A percentile compares a stretch with the other conserved stretches of the same genome.
Conservation (phyloP, 495 filamentous ascomycete genomes). For the Aspergillus steynii region DNA sequence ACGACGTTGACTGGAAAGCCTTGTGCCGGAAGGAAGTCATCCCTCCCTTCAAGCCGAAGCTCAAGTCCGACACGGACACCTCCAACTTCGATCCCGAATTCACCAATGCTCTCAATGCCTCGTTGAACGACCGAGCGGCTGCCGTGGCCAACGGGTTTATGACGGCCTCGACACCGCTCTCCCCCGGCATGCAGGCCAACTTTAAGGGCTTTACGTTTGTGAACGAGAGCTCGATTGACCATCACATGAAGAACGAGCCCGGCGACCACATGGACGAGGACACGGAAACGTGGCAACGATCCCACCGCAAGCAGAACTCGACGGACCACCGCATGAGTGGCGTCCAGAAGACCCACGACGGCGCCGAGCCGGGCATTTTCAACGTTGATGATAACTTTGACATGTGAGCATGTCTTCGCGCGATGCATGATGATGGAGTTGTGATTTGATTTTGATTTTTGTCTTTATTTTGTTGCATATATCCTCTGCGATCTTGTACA, state of each 20-base stretch:
- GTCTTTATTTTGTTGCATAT: slow-evolving; percentile 27
- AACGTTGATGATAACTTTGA: slow-evolving; percentile 72
- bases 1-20: slow-evolving; percentile 87
- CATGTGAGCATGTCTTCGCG: slow-evolving; percentile 47
- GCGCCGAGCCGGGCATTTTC: slow-evolving; percentile 68
- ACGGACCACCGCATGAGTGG: slow-evolving; percentile 70
- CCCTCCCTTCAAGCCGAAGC: slow-evolving; percentile 96
- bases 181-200: slow-evolving; percentile 93
- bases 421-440: slow-evolving; percentile 47
- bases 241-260: slow-evolving; percentile 70
- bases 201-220: slow-evolving; percentile 99
- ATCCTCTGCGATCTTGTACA: slow-evolving; percentile 35
- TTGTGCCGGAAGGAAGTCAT: slow-evolving; percentile 86
- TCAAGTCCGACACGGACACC: slow-evolving; percentile 92
- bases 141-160: slow-evolving; percentile 74
- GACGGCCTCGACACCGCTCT: slow-evolving; percentile 83
- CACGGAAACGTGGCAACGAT: slow-evolving; percentile 44
- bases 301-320: slow-evolving; percentile 37
- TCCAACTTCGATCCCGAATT: slow-evolving; percentile 99
- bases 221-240: slow-evolving; percentile 93
- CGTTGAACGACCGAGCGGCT: slow-evolving; percentile 84
- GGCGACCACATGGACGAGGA: slow-evolving; percentile 75
- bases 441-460: slow-evolving; percentile 23
- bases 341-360: slow-evolving; percentile 63
- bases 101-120: slow-evolving; percentile 79